Percentiles rank a stretch among this genome's conserved stretches.
Conservation (phyloP, 495 filamentous ascomycete species). For the Podospora tetraspora region DNA sequence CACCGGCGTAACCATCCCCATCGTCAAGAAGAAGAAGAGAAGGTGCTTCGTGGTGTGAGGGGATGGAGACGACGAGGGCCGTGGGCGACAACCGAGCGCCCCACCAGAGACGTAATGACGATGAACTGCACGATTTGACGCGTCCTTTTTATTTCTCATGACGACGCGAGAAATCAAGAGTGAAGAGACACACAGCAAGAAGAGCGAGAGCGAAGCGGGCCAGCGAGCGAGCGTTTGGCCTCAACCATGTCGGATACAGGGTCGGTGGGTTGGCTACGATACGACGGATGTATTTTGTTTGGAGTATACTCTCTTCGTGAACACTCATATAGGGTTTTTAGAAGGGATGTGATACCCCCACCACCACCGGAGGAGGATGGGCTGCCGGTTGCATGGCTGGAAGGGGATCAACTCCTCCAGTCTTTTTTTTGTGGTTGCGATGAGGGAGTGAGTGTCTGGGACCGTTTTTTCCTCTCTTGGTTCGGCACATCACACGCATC, state of each 20-base stretch:
- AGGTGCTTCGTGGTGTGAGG: slow-evolving; percentile 25
- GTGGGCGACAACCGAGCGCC: neutral
- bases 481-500: slow-evolving; percentile 1
- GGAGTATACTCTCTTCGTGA: slow-evolving; percentile 30
- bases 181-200: neutral
- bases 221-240: slow-evolving; percentile 1
- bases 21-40: slow-evolving; percentile 59
- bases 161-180: slow-evolving; percentile 16
- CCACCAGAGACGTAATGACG: neutral
- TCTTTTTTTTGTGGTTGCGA: neutral
- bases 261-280: slow-evolving; percentile 16
- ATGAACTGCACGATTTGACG: slow-evolving; percentile 23
- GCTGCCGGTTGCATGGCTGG: neutral
- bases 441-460: neutral
- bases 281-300: slow-evolving; percentile 20
- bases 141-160: slow-evolving; percentile 24
- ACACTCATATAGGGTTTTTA: slow-evolving; percentile 26
- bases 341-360: slow-evolving; percentile 26
- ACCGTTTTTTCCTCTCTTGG: neutral
- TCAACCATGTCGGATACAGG: slow-evolving; percentile 4
- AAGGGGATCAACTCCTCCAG: neutral
- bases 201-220: neutral
- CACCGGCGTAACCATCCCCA: slow-evolving; percentile 26
- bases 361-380: slow-evolving; percentile 5
- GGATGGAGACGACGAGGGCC: neutral